These are phyloP conservation scores for Asterochloris erici DNA, from an alignment of 139 green algal genomes.

Conservation along the genomic window DNA sequence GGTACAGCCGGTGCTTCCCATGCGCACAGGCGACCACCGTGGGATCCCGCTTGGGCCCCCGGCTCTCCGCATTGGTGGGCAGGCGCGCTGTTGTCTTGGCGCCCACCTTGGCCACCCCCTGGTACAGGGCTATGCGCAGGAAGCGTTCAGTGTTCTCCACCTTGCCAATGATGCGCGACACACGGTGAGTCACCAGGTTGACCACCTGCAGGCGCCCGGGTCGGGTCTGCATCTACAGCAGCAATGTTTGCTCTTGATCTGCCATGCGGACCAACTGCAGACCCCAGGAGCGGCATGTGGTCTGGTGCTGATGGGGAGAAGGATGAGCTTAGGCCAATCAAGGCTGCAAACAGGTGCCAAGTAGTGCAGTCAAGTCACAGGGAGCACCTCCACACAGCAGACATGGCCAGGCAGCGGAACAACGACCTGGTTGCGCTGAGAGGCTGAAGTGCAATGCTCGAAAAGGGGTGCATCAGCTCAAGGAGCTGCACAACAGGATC, in stretches of 20 bases:
- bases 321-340: too few relatives aligned
- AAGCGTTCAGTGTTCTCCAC: conserved; percentile 97
- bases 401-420: too few relatives aligned
- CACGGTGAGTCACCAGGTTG: conserved; percentile 84
- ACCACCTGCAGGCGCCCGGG: conserved; percentile 51
- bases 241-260: background rate
- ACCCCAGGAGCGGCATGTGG: too few relatives aligned
- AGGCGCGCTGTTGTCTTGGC: background rate
- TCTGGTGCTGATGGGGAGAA: too few relatives aligned
- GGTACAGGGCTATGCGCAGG: conserved; percentile 84
- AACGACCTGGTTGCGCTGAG: too few relatives aligned
- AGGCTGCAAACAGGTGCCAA: too few relatives aligned
- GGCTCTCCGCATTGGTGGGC: background rate
- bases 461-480: too few relatives aligned
- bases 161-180: conserved; percentile 79
- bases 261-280: background rate
- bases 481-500: background rate
- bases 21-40: conserved; percentile 81
- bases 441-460: too few relatives aligned
- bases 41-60: conserved; percentile 59
- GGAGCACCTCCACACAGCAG: too few relatives aligned
- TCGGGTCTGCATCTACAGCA: background rate
- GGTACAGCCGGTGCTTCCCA: conserved; percentile 85
- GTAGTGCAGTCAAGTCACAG: too few relatives aligned
- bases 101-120: conserved; percentile 35